Evolutionary conservation across 2,329 filamentous ascomycete genomes (phyloP), one percentile per base, ranked within the genome.

Genomic region (Colletotrichum lini): DNA sequence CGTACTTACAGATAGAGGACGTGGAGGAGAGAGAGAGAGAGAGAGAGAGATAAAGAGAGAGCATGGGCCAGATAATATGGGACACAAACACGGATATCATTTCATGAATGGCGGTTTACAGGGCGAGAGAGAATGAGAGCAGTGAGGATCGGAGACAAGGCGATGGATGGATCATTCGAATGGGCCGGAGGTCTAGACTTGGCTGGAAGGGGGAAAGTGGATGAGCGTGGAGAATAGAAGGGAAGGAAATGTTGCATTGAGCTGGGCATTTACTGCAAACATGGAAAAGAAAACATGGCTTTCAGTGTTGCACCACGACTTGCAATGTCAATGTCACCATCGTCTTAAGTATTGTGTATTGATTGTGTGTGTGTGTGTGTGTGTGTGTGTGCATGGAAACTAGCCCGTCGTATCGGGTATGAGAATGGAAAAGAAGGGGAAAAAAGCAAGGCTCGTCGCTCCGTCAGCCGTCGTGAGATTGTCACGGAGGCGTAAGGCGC

Each of bases 401-500:
- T 26, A 26, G 26, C 26, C 26, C 26, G 30, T 30, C 30, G 30
- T 30, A 30, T 30, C 30, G 8, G 30, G 6, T 30, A 30, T 30
- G 30, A 30, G 5, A 30, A 30, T 30, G 30, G 30, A 9, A 9
- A 13, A 38, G 9, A 23, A 38, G n/a, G n/a, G 21, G 15, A 23
- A 40, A 61, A 18, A 57, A 70, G 63, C 64, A 70, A 67, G 67
- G 67, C 45, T 38, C 57, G 8, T 21, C 13, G 52, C 44, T 35
- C 57, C 10, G 64, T 67, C 67, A 57, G 30, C 67, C 67, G 47
- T 35, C 57, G 64, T 67, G 67, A 67, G 44, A 53, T 30, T 30
- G 30, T 30, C 30, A 62, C 42, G 44, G 57, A 30, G 42, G 16
- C 16, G 40, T 23, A 44, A 44, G 53, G 21, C 8, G 65, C 42